These are phyloP conservation scores for Starmerella riodocensis DNA, from an alignment of 805 yeast species.

Conservation along the genomic window DNA sequence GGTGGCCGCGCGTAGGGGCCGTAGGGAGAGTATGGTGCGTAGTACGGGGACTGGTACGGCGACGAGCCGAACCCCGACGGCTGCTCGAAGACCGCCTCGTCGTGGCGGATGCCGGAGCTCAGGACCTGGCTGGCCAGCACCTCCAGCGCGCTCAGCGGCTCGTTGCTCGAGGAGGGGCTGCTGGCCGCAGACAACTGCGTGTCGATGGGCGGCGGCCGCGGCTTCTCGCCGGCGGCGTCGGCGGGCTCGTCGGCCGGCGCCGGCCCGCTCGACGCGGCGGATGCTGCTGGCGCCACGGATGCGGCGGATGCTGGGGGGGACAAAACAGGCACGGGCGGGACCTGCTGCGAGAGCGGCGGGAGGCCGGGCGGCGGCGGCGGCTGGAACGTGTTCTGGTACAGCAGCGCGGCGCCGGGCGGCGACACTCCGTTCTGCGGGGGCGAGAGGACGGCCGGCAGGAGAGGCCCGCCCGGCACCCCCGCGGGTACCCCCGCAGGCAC, in stretches of 20 bases:
- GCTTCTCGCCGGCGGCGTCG: slow-evolving; percentile 7
- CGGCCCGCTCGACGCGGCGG: not conserved
- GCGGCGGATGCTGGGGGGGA: too few species aligned
- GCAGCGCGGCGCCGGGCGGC: not conserved
- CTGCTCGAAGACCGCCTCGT: not conserved
- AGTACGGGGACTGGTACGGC: slow-evolving; percentile 16
- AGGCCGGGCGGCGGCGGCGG: not conserved
- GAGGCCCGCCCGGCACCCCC: not conserved
- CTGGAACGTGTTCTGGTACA: too few species aligned
- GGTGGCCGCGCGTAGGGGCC: slow-evolving; percentile 21
- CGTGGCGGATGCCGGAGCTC: slow-evolving; percentile 20
- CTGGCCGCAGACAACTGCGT: slow-evolving; percentile 7
- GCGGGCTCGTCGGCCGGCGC: not conserved
- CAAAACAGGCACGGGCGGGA: too few species aligned
- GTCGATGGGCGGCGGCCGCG: slow-evolving; percentile 18
- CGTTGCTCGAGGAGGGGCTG: not conserved
- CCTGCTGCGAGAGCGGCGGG: not conserved
- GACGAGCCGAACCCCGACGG: slow-evolving; percentile 9
- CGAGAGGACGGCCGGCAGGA: not conserved
- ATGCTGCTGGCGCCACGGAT: too few species aligned
- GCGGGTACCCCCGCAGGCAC: not conserved
- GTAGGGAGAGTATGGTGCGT: slow-evolving; percentile 16
- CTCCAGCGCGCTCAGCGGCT: slow-evolving; percentile 36
- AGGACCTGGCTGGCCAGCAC: slow-evolving; percentile 42
- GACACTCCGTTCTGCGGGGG: not conserved